Conservation (phyloP, 2,329 filamentous ascomycete species). For the Metarhizium anisopliae region DNA sequence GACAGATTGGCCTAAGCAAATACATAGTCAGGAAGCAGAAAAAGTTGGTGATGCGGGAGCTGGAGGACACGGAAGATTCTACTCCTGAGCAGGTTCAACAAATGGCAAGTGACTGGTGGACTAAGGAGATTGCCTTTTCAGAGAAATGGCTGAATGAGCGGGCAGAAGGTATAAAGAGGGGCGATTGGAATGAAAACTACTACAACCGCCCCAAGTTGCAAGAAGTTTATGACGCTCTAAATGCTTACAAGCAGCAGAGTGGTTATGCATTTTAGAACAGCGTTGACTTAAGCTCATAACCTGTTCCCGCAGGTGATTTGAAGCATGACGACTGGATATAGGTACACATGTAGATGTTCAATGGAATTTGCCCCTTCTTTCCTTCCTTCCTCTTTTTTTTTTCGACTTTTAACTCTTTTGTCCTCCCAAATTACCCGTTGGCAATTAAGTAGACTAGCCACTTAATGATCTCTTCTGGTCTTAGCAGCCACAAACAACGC, state of each 20-base stretch:
- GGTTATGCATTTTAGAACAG: background rate
- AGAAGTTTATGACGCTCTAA: conserved; percentile 29
- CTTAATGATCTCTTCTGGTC: too few relatives aligned
- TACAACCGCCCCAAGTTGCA: conserved; percentile 37
- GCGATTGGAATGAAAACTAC: conserved; percentile 41
- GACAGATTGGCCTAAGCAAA: conserved; percentile 33
- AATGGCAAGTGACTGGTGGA: conserved; percentile 39
- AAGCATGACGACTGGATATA: background rate
- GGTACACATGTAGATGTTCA: background rate
- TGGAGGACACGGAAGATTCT: conserved; percentile 21
- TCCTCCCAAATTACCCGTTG: too few relatives aligned
- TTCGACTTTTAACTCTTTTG: too few relatives aligned
- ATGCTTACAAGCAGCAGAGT: conserved; percentile 11
- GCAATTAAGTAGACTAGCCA: too few relatives aligned
- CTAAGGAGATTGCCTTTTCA: conserved; percentile 34
- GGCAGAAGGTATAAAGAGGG: conserved; percentile 26
- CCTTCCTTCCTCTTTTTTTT: too few relatives aligned
- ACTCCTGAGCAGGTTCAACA: conserved; percentile 25
- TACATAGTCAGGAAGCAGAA: conserved; percentile 35
- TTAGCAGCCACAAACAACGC: too few relatives aligned
- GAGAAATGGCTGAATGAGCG: conserved; percentile 37
- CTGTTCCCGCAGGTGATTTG: background rate
- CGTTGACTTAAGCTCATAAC: background rate
- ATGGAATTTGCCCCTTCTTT: background rate
- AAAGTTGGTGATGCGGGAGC: conserved; percentile 33